A percentile compares a stretch with the other conserved stretches of the same genome.
phyloP scores from a whole-genome alignment of 2,329 filamentous ascomycete genomes.

The Scleromitrula shiraiana region DNA sequence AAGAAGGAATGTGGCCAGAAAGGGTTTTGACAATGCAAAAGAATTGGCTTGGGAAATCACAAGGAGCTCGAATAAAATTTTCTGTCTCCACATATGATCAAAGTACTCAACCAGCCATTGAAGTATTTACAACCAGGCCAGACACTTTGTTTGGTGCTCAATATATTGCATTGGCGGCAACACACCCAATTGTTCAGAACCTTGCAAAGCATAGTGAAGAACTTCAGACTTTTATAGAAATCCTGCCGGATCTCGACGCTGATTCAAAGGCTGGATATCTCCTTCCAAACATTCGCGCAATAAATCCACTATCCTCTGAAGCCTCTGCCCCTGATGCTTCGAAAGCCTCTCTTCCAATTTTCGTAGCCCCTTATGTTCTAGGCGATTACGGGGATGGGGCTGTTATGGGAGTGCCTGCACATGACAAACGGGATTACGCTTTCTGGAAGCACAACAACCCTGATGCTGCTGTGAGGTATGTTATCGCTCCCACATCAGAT shows the following conservation, averaged over 20 bases:
- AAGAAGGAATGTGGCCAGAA: slow-evolving; percentile 67
- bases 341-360: slow-evolving; percentile 60
- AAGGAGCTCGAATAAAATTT: slow-evolving; percentile 66
- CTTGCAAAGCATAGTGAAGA: slow-evolving; percentile 51
- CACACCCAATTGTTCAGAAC: slow-evolving; percentile 59
- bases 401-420: slow-evolving; percentile 86
- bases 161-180: slow-evolving; percentile 70
- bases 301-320: slow-evolving; percentile 57
- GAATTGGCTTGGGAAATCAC: slow-evolving; percentile 80
- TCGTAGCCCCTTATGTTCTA: slow-evolving; percentile 76
- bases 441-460: slow-evolving; percentile 70
- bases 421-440: slow-evolving; percentile 68
- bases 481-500: slow-evolving; percentile 43
- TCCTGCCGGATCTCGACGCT: slow-evolving; percentile 45
- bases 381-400: slow-evolving; percentile 81
- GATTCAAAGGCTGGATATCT: slow-evolving; percentile 61
- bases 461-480: slow-evolving; percentile 52
- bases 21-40: slow-evolving; percentile 74
- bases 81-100: slow-evolving; percentile 38
- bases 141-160: slow-evolving; percentile 85
- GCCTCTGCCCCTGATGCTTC: slow-evolving; percentile 41
- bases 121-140: slow-evolving; percentile 76
- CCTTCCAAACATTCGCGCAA: slow-evolving; percentile 51
- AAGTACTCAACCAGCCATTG: slow-evolving; percentile 35
- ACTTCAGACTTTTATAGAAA: slow-evolving; percentile 61